phyloP scores from a whole-genome alignment of 768 basidiomycete species.

The Tremella yokohamensis region DNA sequence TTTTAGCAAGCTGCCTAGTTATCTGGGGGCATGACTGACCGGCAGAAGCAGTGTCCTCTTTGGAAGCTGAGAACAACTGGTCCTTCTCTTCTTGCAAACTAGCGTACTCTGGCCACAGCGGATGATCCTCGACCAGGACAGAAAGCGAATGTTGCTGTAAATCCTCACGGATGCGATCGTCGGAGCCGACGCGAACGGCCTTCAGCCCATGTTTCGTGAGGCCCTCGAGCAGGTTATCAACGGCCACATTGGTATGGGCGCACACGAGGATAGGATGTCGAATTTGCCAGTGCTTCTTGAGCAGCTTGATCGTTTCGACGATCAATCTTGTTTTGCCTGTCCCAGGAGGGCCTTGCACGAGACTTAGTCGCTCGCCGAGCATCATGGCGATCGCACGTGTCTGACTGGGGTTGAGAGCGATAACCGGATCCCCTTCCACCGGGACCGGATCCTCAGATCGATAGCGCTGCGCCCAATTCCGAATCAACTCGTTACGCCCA shows the following conservation, averaged over 20 bases:
- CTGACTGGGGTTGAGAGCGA: slow-evolving; percentile 74
- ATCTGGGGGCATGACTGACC: too few species aligned
- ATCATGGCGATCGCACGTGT: slow-evolving; percentile 77
- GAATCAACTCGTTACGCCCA: slow-evolving; percentile 68
- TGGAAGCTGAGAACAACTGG: background rate
- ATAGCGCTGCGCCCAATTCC: slow-evolving; percentile 77
- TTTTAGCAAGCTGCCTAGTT: too few species aligned
- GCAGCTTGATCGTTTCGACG: slow-evolving; percentile 72
- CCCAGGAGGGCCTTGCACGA: slow-evolving; percentile 67
- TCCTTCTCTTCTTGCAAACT: slow-evolving; percentile 12
- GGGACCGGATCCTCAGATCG: slow-evolving; percentile 58
- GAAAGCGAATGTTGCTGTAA: slow-evolving; percentile 64
- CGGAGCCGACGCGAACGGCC: slow-evolving; percentile 71
- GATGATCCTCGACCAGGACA: slow-evolving; percentile 62
- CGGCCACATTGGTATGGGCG: slow-evolving; percentile 89
- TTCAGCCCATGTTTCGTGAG: slow-evolving; percentile 61
- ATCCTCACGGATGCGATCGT: slow-evolving; percentile 60
- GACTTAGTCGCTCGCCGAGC: slow-evolving; percentile 71
- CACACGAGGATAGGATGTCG: slow-evolving; percentile 82
- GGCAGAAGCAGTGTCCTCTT: too few species aligned
- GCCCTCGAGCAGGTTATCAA: slow-evolving; percentile 82
- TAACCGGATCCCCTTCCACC: slow-evolving; percentile 72
- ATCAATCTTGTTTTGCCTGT: slow-evolving; percentile 86
- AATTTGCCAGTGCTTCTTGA: slow-evolving; percentile 78
- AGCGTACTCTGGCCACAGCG: slow-evolving; percentile 56